Conservation (phyloP, 176 grass and related monocot species). For the Puccinellia tenuiflora region DNA sequence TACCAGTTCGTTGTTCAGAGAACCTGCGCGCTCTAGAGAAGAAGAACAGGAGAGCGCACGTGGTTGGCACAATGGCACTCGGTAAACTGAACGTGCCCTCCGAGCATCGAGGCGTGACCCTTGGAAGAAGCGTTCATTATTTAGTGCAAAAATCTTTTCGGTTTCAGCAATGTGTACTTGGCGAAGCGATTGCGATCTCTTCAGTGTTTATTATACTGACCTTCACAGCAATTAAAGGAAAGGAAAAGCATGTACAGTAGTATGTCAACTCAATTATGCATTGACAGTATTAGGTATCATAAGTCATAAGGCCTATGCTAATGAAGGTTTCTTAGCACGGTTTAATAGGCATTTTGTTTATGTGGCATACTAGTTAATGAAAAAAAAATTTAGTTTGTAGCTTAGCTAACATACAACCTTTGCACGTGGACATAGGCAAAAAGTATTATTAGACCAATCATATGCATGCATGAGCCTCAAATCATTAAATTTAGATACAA, state of each 20-base stretch:
- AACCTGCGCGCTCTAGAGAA: constrained; percentile 18
- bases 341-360: too few relatives aligned
- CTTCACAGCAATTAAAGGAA: not conserved
- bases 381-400: too few relatives aligned
- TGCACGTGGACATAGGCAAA: too few relatives aligned
- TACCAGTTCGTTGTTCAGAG: constrained; percentile 32
- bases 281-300: too few relatives aligned
- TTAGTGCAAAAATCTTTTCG: not conserved
- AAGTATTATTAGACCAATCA: too few relatives aligned
- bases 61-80: constrained; percentile 5
- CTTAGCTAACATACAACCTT: too few relatives aligned
- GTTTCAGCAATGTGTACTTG: not conserved
- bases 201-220: not conserved
- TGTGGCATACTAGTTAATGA: too few relatives aligned
- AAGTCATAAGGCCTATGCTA: too few relatives aligned
- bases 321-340: too few relatives aligned
- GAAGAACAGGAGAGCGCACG: not conserved
- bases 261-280: not conserved
- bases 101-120: not conserved
- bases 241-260: too few relatives aligned
- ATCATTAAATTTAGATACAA: too few relatives aligned
- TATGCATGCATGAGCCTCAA: too few relatives aligned
- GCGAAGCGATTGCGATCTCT: not conserved
- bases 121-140: not conserved
- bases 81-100: not conserved